Evolutionary conservation across 1,284 basidiomycete species (phyloP).

Genomic region (Pisolithus thermaeus): DNA sequence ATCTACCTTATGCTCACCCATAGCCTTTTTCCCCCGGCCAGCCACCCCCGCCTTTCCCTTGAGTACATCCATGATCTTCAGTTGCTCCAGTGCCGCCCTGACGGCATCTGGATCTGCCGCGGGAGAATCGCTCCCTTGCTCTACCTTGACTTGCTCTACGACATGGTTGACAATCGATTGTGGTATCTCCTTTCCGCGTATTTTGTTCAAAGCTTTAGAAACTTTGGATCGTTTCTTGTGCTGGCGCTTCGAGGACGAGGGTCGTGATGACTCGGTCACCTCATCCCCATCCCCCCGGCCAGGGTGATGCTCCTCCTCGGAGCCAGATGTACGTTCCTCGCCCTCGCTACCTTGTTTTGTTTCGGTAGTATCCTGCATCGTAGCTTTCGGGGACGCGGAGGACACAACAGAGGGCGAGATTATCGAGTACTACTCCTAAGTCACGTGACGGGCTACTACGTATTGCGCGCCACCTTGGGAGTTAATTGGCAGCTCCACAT

Average conservation of each 20-base stretch:
- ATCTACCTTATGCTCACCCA: slow-evolving; percentile 81
- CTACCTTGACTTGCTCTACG: slow-evolving; percentile 52
- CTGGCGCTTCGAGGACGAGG: slow-evolving; percentile 57
- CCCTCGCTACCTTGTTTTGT: slow-evolving; percentile 29
- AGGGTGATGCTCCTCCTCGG: slow-evolving; percentile 32
- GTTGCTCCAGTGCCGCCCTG: slow-evolving; percentile 54
- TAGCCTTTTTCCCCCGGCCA: slow-evolving; percentile 70
- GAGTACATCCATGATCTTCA: slow-evolving; percentile 69
- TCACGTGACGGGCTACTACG: no score
- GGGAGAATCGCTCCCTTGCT: slow-evolving; percentile 43
- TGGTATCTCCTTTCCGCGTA: slow-evolving; percentile 51
- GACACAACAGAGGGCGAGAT: slow-evolving; percentile 1
- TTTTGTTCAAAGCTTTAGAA: slow-evolving; percentile 44
- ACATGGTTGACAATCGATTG: slow-evolving; percentile 56
- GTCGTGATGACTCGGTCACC: slow-evolving; percentile 17
- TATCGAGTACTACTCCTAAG: neutral
- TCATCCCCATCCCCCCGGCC: slow-evolving; percentile 17
- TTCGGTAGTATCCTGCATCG: slow-evolving; percentile 39
- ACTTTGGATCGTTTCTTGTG: slow-evolving; percentile 74
- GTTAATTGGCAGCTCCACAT: no score
- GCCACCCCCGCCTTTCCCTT: slow-evolving; percentile 65
- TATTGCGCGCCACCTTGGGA: no score
- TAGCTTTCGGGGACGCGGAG: slow-evolving; percentile 30
- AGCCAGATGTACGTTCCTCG: slow-evolving; percentile 27
- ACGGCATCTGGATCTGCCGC: slow-evolving; percentile 56